Base-by-base conservation (phyloP, 768 basidiomycete species). In the Lactarius pseudohatsudake region DNA sequence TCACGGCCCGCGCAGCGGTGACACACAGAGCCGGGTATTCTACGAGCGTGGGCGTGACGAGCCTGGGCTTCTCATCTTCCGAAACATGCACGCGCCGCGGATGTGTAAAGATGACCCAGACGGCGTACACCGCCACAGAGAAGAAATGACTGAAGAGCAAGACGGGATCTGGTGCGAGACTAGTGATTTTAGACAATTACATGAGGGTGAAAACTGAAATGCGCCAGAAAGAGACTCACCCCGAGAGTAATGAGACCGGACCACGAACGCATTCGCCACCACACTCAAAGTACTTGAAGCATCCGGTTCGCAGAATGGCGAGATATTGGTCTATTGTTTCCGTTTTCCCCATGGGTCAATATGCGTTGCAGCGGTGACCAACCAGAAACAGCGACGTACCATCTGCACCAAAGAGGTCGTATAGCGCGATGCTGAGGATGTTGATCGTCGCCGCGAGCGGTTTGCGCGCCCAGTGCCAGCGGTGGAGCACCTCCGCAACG, bases 261-360 rank as follows among this genome's bases (percentile, higher is more conserved):
- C 91, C 97, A 54, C 85, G 82, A 62, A 98, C 76, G 71, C 92
- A 92, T 71, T 93, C 87, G 1, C 97, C 97, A 16, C 97, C 97
- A 5, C 86, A 82, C 75, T 96, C 94, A 72, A 99, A 97, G 78
- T 98, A 99, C 74, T 93, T 94, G 84, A 99, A 97, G 77, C 97
- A 98, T 0, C 96, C 97, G 2, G 82, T 86, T 62, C 87, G 81
- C 38, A 94, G 82, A 0, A 88, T 83, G 22, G 76, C 80, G 10
- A 92, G 84, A 22, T 79, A 78, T 57, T 87, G 84, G 63, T 83
- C 91, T 92, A 65, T 8, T 59, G 53, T n/a, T n/a, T n/a, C 9
- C 64, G 69, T 13, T 57, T 53, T 5, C n/a, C 47, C 10, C 38
- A 41, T 66, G 64, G 38, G 57, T 50, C 4, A 2, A 55, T 18